Conservation (phyloP, 2,329 filamentous ascomycete species). For the Epichloe gansuensis region DNA sequence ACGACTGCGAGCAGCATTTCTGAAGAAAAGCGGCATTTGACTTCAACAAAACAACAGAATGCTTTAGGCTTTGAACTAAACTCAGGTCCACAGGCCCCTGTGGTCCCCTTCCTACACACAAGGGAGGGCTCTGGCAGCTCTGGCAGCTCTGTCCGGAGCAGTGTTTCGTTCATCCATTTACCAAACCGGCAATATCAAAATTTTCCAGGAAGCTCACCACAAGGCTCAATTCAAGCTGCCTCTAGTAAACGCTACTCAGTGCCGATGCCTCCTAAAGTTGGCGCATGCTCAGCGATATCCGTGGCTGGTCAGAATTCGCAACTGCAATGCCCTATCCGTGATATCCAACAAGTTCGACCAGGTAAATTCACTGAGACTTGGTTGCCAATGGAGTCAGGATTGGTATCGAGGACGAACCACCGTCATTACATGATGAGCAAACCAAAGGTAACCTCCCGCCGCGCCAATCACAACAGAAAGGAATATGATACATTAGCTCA, state of each 20-base stretch:
- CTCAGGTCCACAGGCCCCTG: conserved; percentile 36
- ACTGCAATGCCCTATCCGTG: conserved; percentile 12
- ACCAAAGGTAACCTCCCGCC: background rate
- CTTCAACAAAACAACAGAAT: conserved; percentile 22
- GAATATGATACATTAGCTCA: conserved; percentile 36
- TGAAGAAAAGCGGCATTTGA: conserved; percentile 50
- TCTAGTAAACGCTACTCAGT: conserved; percentile 37
- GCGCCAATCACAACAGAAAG: conserved; percentile 24
- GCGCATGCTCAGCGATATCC: conserved; percentile 39
- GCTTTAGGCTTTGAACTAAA: conserved; percentile 31
- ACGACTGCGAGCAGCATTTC: conserved; percentile 30
- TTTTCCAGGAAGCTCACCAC: conserved; percentile 28
- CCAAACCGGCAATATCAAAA: conserved; percentile 45
- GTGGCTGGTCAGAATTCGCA: conserved; percentile 26
- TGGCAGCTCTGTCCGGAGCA: conserved; percentile 32
- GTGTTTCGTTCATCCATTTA: conserved; percentile 42
- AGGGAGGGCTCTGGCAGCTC: conserved; percentile 47
- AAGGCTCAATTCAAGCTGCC: conserved; percentile 30
- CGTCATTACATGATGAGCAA: conserved; percentile 22
- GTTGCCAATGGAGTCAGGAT: conserved; percentile 37
- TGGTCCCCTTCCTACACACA: conserved; percentile 72
- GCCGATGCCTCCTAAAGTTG: conserved; percentile 22
- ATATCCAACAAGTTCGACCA: conserved; percentile 22
- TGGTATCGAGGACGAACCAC: conserved; percentile 41
- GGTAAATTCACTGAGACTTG: conserved; percentile 43